A percentile compares a stretch with the other conserved stretches of the same genome.
Conservation (phyloP, 1,284 basidiomycete species). For the Fistulinella staudtii region DNA sequence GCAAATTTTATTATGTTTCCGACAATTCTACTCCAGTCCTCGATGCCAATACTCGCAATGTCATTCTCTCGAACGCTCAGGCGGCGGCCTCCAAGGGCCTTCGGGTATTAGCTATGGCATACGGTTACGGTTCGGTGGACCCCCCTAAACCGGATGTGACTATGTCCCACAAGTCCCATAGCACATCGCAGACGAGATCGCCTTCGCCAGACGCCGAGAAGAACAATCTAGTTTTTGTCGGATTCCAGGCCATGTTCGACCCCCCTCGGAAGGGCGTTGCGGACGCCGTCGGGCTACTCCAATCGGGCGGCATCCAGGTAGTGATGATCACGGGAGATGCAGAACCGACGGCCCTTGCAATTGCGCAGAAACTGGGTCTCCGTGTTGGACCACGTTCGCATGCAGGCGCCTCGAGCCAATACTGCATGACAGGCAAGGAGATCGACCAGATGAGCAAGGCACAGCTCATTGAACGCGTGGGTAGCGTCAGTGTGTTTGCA, state of each 20-base stretch:
- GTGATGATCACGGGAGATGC: conserved; percentile 99
- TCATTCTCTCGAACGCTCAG: conserved; percentile 69
- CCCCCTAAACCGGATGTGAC: conserved; percentile 27
- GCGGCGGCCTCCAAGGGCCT: conserved; percentile 73
- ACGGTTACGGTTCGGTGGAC: conserved; percentile 65
- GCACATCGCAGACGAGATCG: conserved; percentile 19
- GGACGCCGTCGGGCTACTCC: conserved; percentile 78
- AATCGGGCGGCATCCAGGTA: conserved; percentile 86
- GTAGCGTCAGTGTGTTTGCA: conserved; percentile 84
- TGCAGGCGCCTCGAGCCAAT: conserved; percentile 16
- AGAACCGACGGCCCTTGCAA: conserved; percentile 86
- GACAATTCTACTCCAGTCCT: conserved; percentile 80
- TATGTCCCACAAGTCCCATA: conserved; percentile 19
- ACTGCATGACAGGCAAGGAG: conserved; percentile 77
- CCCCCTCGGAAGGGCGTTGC: conserved; percentile 93
- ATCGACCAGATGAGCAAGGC: conserved; percentile 81
- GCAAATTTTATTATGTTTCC: conserved; percentile 84
- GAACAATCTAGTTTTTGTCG: conserved; percentile 78
- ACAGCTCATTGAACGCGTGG: conserved; percentile 84
- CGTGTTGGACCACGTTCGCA: conserved; percentile 40
- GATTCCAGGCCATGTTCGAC: conserved; percentile 94
- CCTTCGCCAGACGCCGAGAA: conserved; percentile 41
- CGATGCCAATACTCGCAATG: conserved; percentile 61
- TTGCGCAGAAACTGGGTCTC: conserved; percentile 88
- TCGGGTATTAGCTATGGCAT: conserved; percentile 88